Base-by-base conservation (phyloP, 257 asterid genomes). In the Cinchona pubescens region DNA sequence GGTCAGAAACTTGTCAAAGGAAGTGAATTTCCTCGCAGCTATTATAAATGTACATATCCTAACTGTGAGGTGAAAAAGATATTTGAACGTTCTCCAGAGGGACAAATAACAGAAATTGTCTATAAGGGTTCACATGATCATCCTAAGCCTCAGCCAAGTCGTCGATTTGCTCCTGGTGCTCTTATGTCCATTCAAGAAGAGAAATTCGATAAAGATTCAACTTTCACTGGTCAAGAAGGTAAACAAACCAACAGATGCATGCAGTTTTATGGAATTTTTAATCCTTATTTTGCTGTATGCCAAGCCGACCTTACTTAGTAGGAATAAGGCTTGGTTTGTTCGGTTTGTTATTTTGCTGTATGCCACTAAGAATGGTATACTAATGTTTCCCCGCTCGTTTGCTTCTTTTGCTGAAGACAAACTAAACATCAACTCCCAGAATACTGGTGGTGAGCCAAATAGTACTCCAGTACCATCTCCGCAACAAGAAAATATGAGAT, bases 1-100 rank as follows among this genome's bases (percentile, higher is more conserved):
- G 98, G 98, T 67, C 98, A 94, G 89, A 94, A 94, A 82, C 93
- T 92, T 79, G 98, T 94, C 27, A 94, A 92, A 88, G 98, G 98
- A 83, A 90, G 97, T 80, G 98, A 94, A 76, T 92, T 92, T 82
- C 98, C 98, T 7, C 84, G 98, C 80, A 94, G 97, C 87, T 94
- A 94, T 86, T 94, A 94, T 86, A 94, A 94, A 83, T 94, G 97
- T 79, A 94, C 98, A 10, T 92, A 85, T 82, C 97, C 97, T 63
- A 92, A 90, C 84, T 94, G 98, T 78, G 97, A 94, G 86, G 98
- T 92, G 79, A 92, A 90, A 84, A 94, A 92, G 84, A 92, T 94
- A 70, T 92, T 94, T 72, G 98, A 94, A 80, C 97, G 97, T 61
- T 84, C 97, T 75, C 97, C 96, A 34, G 90, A 90, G 76, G 98